Percentiles rank a stretch among this genome's conserved stretches.
Evolutionary conservation across 148 eudicot species (phyloP).

Genomic region (Chenopodium berlandieri): DNA sequence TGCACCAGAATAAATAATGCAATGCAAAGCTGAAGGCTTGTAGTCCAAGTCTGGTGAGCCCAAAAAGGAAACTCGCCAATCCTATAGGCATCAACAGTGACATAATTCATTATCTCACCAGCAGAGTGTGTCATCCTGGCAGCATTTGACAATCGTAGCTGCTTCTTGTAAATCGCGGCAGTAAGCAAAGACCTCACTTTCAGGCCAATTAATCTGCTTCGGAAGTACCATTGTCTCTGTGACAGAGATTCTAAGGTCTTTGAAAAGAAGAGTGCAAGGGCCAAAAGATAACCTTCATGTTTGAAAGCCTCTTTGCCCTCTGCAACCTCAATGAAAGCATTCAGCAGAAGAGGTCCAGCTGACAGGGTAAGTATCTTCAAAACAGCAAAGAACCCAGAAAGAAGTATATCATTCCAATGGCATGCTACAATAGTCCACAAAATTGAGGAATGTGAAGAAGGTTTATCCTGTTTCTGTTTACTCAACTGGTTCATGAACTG

Average conservation of each 20-base stretch:
- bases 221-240: constrained; percentile 72
- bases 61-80: constrained; percentile 81
- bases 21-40: constrained; percentile 56
- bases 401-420: constrained; percentile 56
- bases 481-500: constrained; percentile 38
- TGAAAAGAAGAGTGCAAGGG: constrained; percentile 46
- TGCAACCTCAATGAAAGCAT: constrained; percentile 77
- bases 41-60: constrained; percentile 77
- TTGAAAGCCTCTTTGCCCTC: constrained; percentile 59
- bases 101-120: constrained; percentile 79
- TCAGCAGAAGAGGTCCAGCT: constrained; percentile 76
- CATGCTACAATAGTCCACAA: constrained; percentile 59
- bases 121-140: constrained; percentile 56
- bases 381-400: constrained; percentile 75
- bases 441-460: constrained; percentile 48
- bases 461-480: constrained; percentile 36
- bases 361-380: constrained; percentile 62
- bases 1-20: constrained; percentile 51
- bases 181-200: constrained; percentile 60
- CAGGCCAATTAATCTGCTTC: constrained; percentile 56
- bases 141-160: constrained; percentile 54
- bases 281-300: constrained; percentile 61
- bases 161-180: constrained; percentile 71
- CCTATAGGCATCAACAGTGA: constrained; percentile 63
- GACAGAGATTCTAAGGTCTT: constrained; percentile 66